Base-by-base conservation (phyloP, 805 yeast species). In the Saccharomycopsis synnaedendra region DNA sequence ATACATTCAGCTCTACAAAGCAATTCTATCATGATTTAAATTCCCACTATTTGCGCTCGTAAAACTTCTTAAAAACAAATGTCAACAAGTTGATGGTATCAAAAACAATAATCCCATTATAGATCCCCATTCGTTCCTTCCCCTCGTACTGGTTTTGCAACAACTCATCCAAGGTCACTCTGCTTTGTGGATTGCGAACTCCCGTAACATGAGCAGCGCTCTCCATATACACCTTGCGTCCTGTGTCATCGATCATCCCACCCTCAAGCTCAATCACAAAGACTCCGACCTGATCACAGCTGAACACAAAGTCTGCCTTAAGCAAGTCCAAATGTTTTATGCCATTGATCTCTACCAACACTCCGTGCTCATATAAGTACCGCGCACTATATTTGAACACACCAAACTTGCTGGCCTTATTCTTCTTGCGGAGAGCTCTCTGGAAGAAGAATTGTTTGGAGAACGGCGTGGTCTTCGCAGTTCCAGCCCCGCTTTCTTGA, bases 351-450 rank as follows among this genome's bases (percentile, higher is more conserved):
- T 77, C 81, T 3, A 73, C 60, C 27, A 89, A 60, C 1, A 88
- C 74, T 0, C 84, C 82, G 53, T 76, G 82, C 49, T 88, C 96
- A 58, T 75, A 68, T 37, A 90, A 70, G 57, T 80, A 81, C 55
- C 82, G 81, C 3, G 86, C 81, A 0, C 86, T 74, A 65, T 85
- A 85, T 60, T 80, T 80, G 67, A 75, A 83, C 1, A 85, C 77
- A 3, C 95, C 95, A 62, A 80, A 85, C 58, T 74, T 75, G 1
- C 90, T 86, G 38, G 82, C 63, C 43, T 82, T 69, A 35, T 87
- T 86, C 19, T 71, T 63, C 64, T 74, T 78, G 57, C 78, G 78
- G 55, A 85, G 65, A 54, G 80, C 85, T 33, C 88, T 66, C 60
- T 80, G 83, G 58, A 83, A 82, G 64, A 82, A 82, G 61, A 80